phyloP scores from a whole-genome alignment of 1,139 yeast species.

The Debaryomyces robertsiae region DNA sequence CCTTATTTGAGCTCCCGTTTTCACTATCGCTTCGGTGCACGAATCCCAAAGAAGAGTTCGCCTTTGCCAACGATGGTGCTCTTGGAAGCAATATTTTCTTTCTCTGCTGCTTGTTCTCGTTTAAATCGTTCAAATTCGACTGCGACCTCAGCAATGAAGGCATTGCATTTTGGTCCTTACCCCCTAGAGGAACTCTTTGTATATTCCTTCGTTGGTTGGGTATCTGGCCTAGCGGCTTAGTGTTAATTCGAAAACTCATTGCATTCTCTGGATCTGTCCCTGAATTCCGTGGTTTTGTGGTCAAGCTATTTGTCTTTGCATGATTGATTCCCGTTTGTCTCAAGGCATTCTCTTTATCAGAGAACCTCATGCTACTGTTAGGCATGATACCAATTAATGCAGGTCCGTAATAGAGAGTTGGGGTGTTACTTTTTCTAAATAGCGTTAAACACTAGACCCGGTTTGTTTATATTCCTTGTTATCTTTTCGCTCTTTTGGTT shows the following conservation, averaged over 20 bases:
- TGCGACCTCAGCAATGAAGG: constrained; percentile 39
- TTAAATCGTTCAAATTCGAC: constrained; percentile 24
- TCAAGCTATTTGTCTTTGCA: constrained; percentile 3
- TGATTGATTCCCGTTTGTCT: constrained; percentile 2
- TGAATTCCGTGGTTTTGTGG: constrained; percentile 8
- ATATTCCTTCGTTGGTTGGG: constrained; percentile 6
- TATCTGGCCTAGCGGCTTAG: constrained; percentile 6
- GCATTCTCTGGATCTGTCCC: constrained; percentile 6
- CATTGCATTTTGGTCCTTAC: constrained; percentile 46
- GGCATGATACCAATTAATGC: constrained; percentile 3
- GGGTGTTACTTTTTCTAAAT: neutral
- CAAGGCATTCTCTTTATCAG: constrained; percentile 19
- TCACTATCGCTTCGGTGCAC: constrained; percentile 16
- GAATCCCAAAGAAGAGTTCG: constrained; percentile 46
- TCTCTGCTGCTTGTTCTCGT: constrained; percentile 9
- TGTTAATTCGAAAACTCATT: constrained; percentile 3
- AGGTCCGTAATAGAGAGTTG: neutral
- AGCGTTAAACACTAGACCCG: constrained; percentile 2
- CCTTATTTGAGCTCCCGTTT: neutral
- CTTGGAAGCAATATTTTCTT: constrained; percentile 20
- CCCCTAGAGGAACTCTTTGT: constrained; percentile 50
- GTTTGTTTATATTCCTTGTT: constrained; percentile 8
- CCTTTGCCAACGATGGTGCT: constrained; percentile 33
- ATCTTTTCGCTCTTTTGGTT: neutral
- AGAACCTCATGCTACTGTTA: constrained; percentile 6